These are phyloP conservation scores for Cercospora sojina DNA, from an alignment of 2,329 filamentous ascomycete species.

Conservation along the genomic window DNA sequence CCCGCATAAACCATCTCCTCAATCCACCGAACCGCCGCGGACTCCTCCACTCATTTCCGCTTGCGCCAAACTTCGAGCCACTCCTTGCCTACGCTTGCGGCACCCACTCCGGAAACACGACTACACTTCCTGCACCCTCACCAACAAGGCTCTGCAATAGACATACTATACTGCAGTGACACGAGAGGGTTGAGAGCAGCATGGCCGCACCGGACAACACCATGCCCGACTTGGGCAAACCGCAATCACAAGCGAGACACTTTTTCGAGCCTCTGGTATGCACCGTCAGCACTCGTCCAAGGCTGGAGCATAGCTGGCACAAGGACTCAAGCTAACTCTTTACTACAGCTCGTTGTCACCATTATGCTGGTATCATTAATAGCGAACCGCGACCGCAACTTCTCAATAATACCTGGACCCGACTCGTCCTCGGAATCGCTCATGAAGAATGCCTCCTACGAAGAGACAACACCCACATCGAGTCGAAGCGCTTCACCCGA, in stretches of 20 bases:
- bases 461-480: constrained; percentile 21
- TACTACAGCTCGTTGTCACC: constrained; percentile 42
- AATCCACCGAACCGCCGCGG: neutral
- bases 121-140: neutral
- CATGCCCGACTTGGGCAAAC: constrained; percentile 27
- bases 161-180: neutral
- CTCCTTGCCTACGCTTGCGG: neutral
- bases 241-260: constrained; percentile 29
- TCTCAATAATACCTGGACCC: constrained; percentile 30
- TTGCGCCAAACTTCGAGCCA: neutral
- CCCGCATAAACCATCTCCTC: neutral
- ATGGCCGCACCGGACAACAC: constrained; percentile 5
- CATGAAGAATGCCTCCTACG: constrained; percentile 24
- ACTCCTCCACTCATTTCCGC: constrained; percentile 1
- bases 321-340: constrained; percentile 11
- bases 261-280: constrained; percentile 34
- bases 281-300: neutral
- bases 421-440: constrained; percentile 24
- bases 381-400: constrained; percentile 43
- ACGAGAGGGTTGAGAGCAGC: neutral
- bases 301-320: neutral
- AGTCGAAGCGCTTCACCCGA: constrained; percentile 36
- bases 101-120: neutral
- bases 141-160: neutral
- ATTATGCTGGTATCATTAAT: constrained; percentile 46